These are phyloP conservation scores for Penicillium mononematosum DNA, from an alignment of 495 filamentous ascomycete genomes.

Conservation along the genomic window DNA sequence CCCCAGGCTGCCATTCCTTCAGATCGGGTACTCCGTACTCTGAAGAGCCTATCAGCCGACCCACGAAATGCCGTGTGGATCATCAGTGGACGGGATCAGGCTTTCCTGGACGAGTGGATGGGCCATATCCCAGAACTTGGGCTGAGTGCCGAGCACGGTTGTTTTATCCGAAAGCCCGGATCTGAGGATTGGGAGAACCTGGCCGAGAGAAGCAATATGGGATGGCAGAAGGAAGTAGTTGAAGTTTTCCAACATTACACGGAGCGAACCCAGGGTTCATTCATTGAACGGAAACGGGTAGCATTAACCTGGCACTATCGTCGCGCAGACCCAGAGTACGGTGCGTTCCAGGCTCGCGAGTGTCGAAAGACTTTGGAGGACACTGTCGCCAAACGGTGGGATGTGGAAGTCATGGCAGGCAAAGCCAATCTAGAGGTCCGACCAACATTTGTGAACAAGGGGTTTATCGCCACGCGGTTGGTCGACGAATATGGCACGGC, in stretches of 20 bases:
- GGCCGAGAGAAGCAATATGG: conserved; percentile 79
- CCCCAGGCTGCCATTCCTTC: conserved; percentile 85
- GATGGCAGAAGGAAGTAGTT: conserved; percentile 80
- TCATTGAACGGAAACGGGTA: conserved; percentile 88
- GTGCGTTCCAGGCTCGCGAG: conserved; percentile 67
- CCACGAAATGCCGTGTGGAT: conserved; percentile 92
- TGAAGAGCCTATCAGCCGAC: conserved; percentile 77
- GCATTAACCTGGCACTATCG: conserved; percentile 98
- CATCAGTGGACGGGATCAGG: conserved; percentile 88
- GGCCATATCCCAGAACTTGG: conserved; percentile 82
- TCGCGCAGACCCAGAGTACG: conserved; percentile 79
- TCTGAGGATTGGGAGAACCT: conserved; percentile 78
- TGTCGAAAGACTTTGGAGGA: conserved; percentile 74
- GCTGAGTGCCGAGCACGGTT: conserved; percentile 92
- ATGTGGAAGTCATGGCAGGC: conserved; percentile 91
- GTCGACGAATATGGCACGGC: conserved; percentile 60
- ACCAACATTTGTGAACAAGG: conserved; percentile 95
- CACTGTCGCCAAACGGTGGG: conserved; percentile 71
- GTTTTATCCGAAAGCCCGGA: conserved; percentile 80
- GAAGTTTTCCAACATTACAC: conserved; percentile 81
- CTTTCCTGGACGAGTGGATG: conserved; percentile 82
- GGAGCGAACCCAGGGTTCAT: conserved; percentile 80
- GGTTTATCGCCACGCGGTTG: conserved; percentile 80
- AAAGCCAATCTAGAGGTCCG: conserved; percentile 97
- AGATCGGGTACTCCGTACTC: conserved; percentile 71